Evolutionary conservation across 2,329 filamentous ascomycete genomes (phyloP), one percentile per base, ranked within the genome.

Genomic region (Aureobasidium sp.): DNA sequence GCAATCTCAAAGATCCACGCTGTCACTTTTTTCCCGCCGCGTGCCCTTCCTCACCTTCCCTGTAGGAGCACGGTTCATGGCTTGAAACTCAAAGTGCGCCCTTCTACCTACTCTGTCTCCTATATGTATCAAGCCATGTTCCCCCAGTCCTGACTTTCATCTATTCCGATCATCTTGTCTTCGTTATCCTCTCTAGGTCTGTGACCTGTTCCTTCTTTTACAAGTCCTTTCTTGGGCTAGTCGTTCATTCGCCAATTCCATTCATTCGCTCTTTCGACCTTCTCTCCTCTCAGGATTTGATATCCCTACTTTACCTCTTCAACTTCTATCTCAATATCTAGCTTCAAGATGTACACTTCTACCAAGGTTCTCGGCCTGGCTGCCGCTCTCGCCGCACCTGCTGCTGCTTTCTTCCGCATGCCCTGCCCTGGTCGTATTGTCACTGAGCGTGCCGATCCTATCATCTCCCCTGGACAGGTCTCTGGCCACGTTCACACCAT

Each of bases 321-420:
- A 20, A 17, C 20, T 31, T 12, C 42, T 22, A 15, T 34, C 9
- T 31, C n/a, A 2, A 20, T 41, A 44, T 48, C 49, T 37, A 42
- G 27, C 11, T 14, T 15, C 34, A 57, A 20, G 12, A 62, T 56
- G 44, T 55, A 63, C 31, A 36, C 61, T 64, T 62, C 64, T n/a
- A 49, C 63, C 34, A 61, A 63, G 60, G 42, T 64, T 39, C 47
- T 61, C 61, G 56, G 57, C 62, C 48, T 63, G 57, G 60, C 64
- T 59, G 61, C 64, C 63, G 65, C 65, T 39, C 41, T 70, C 34
- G 69, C 72, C 12, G 71, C 71, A 52, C 69, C 72, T 29, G 70
- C 84, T 48, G 84, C 88, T 69, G 86, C 87, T 60, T 88, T 90
- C 71, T 82, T 89, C 71, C 86, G 82, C 70, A 89, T 90, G 79